phyloP scores from a whole-genome alignment of 2,329 filamentous ascomycete genomes.

The Arachnopeziza araneosa region DNA sequence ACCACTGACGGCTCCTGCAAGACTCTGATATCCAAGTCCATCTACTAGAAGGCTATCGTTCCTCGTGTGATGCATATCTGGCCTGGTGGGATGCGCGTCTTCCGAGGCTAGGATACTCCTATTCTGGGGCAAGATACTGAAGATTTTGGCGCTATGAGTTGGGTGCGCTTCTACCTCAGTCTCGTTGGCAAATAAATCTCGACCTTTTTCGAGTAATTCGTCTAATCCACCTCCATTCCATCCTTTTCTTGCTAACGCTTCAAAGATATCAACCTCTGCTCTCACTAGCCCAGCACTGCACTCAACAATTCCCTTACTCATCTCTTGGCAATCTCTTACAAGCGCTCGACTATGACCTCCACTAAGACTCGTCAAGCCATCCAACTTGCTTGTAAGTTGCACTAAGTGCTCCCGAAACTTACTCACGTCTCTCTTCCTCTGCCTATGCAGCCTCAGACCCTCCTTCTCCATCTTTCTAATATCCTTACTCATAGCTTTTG shows the following conservation, averaged over 20 bases:
- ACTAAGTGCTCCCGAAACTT: slow-evolving; percentile 59
- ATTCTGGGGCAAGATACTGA: slow-evolving; percentile 58
- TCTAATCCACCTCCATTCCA: slow-evolving; percentile 63
- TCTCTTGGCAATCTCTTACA: slow-evolving; percentile 59
- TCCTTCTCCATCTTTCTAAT: slow-evolving; percentile 61
- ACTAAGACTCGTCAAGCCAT: slow-evolving; percentile 56
- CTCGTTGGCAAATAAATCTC: slow-evolving; percentile 52
- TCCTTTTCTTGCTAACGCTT: slow-evolving; percentile 59
- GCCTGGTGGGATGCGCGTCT: slow-evolving; percentile 8
- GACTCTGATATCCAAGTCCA: slow-evolving; percentile 51
- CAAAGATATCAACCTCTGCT: slow-evolving; percentile 66
- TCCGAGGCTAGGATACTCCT: slow-evolving; percentile 49
- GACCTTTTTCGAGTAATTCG: slow-evolving; percentile 58
- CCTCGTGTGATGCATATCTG: slow-evolving; percentile 34
- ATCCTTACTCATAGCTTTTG: slow-evolving; percentile 50
- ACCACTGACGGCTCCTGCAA: slow-evolving; percentile 41
- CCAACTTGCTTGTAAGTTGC: slow-evolving; percentile 54
- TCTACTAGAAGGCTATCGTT: slow-evolving; percentile 52
- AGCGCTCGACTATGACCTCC: slow-evolving; percentile 54
- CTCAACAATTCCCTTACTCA: slow-evolving; percentile 56
- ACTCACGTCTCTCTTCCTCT: slow-evolving; percentile 55
- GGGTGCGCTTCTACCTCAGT: slow-evolving; percentile 30
- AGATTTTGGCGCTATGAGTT: slow-evolving; percentile 46
- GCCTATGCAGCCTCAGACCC: slow-evolving; percentile 53
- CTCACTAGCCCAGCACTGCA: slow-evolving; percentile 60